phyloP scores from a whole-genome alignment of 2,329 filamentous ascomycete species.

The Diatrype stigma region DNA sequence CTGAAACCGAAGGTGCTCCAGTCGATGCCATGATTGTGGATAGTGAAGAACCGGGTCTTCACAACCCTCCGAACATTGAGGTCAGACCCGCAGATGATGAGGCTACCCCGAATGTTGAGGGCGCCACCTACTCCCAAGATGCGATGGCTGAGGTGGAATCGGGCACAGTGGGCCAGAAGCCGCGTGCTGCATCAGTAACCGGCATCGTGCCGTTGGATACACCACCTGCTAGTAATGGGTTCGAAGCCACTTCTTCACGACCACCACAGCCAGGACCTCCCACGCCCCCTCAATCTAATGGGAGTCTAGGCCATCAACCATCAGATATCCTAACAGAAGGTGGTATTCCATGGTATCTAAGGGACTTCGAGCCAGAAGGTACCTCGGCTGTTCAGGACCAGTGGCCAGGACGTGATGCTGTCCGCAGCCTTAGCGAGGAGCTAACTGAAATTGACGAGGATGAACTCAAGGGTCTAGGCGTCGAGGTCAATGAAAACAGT shows the following conservation, averaged over 20 bases:
- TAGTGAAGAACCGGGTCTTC: constrained; percentile 32
- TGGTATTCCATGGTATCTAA: constrained; percentile 84
- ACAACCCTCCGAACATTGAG: constrained; percentile 39
- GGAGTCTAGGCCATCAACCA: constrained; percentile 46
- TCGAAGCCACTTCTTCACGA: constrained; percentile 27
- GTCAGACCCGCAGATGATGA: constrained; percentile 40
- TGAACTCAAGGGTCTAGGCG: constrained; percentile 67
- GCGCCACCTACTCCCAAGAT: constrained; percentile 24
- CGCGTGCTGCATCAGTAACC: constrained; percentile 22
- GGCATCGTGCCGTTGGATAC: constrained; percentile 34
- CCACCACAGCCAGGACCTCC: constrained; percentile 46
- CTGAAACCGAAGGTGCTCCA: constrained; percentile 29
- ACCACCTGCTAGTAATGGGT: constrained; percentile 46
- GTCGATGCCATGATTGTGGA: constrained; percentile 34
- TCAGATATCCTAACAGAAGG: constrained; percentile 60
- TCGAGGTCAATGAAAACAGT: constrained; percentile 47
- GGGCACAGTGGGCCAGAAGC: constrained; percentile 19
- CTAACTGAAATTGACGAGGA: constrained; percentile 91
- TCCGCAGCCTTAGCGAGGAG: constrained; percentile 71
- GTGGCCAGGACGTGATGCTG: constrained; percentile 67
- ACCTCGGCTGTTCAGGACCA: constrained; percentile 75
- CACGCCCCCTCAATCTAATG: constrained; percentile 64
- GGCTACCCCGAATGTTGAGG: constrained; percentile 23
- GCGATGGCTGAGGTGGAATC: constrained; percentile 24
- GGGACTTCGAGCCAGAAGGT: constrained; percentile 72